phyloP scores from a whole-genome alignment of 306 rosid genomes.

The Sindora glabra region DNA sequence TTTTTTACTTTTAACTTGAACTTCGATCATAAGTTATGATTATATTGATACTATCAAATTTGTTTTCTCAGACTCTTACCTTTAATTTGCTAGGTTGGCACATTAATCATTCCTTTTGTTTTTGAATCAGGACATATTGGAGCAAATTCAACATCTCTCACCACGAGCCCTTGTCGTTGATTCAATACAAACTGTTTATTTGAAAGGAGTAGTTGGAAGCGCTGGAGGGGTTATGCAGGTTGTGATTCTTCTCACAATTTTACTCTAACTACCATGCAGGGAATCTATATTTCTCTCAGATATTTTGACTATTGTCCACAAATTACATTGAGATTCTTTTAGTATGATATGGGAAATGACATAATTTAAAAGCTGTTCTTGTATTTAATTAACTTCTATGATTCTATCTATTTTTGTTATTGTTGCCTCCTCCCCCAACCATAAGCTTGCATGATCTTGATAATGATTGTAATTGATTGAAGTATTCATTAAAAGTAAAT shows the following conservation, averaged over 20 bases:
- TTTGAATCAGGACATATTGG: slow-evolving; percentile 62
- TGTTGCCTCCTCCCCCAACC: no score
- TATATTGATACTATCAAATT: neutral
- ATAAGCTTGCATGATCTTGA: neutral
- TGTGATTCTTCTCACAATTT: neutral
- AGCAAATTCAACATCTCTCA: slow-evolving; percentile 47
- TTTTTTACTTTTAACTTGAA: neutral
- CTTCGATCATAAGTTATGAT: neutral
- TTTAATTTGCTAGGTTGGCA: slow-evolving; percentile 4
- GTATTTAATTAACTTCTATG: slow-evolving; percentile 10
- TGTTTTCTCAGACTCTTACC: neutral
- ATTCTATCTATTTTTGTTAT: neutral
- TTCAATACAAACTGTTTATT: slow-evolving; percentile 86
- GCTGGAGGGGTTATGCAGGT: slow-evolving; percentile 81
- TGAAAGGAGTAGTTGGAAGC: slow-evolving; percentile 62
- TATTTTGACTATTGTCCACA: slow-evolving; percentile 5
- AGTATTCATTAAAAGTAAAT: neutral
- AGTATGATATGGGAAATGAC: neutral
- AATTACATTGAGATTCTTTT: neutral
- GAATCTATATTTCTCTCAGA: neutral
- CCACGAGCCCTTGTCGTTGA: slow-evolving; percentile 75
- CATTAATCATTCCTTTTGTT: slow-evolving; percentile 5
- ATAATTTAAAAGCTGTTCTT: neutral
- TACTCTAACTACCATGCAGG: neutral
- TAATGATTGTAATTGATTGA: slow-evolving; percentile 4